Conservation (phyloP, 2,329 filamentous ascomycete genomes). For the Cytospora mali region DNA sequence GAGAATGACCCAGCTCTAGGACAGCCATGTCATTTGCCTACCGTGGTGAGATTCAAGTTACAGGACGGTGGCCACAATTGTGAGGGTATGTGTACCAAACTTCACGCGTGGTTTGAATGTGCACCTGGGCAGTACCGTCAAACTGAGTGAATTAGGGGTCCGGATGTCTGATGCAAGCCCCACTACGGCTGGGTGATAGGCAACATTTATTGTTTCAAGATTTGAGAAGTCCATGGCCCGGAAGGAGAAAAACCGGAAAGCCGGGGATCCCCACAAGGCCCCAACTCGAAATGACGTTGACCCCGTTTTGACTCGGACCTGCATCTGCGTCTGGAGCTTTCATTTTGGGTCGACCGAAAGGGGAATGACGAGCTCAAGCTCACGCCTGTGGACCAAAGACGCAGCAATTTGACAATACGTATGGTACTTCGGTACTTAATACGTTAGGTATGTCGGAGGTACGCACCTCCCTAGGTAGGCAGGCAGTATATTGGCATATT, state of each 20-base stretch:
- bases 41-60: neutral
- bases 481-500: too few species aligned
- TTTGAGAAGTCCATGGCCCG: constrained; percentile 8
- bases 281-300: neutral
- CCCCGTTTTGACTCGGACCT: constrained; percentile 5
- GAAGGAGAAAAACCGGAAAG: constrained; percentile 15
- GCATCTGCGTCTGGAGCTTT: neutral
- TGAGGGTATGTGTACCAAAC: neutral
- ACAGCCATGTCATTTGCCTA: neutral
- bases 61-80: neutral
- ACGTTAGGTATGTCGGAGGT: too few species aligned
- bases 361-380: neutral
- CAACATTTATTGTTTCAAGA: constrained; percentile 28
- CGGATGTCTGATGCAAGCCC: constrained; percentile 13
- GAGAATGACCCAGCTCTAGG: neutral
- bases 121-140: too few species aligned
- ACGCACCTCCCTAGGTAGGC: too few species aligned
- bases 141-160: constrained; percentile 15
- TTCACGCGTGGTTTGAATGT: neutral
- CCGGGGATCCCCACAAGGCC: constrained; percentile 5
- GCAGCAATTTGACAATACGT: too few species aligned
- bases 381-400: neutral
- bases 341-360: neutral
- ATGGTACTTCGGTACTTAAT: too few species aligned
- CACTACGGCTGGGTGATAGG: constrained; percentile 15